These are phyloP conservation scores for Calonectria ilicicola DNA, from an alignment of 2,329 filamentous ascomycete genomes.

Conservation along the genomic window DNA sequence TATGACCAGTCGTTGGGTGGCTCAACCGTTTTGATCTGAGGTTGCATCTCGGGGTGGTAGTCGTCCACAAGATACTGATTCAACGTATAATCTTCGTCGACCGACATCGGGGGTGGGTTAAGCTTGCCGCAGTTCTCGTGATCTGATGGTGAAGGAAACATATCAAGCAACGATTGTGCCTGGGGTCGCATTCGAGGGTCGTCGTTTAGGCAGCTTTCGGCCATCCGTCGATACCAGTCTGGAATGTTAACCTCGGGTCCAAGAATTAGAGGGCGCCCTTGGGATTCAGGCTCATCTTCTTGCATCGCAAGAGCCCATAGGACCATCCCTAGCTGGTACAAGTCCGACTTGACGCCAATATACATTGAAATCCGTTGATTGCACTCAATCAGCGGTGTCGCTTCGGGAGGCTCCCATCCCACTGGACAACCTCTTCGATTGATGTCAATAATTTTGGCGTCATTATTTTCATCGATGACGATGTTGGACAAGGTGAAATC, in stretches of 20 bases:
- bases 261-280: slow-evolving; percentile 76
- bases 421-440: slow-evolving; percentile 97
- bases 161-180: slow-evolving; percentile 76
- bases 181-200: slow-evolving; percentile 79
- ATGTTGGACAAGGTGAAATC: slow-evolving; percentile 98
- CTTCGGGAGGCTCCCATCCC: slow-evolving; percentile 97
- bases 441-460: slow-evolving; percentile 98
- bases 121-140: slow-evolving; percentile 28
- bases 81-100: slow-evolving; percentile 54
- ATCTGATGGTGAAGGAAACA: slow-evolving; percentile 67
- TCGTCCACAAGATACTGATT: slow-evolving; percentile 55
- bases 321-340: slow-evolving; percentile 97
- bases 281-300: slow-evolving; percentile 89
- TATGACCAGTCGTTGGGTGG: slow-evolving; percentile 59
- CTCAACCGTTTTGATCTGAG: slow-evolving; percentile 54
- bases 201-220: slow-evolving; percentile 81
- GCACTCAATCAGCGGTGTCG: slow-evolving; percentile 85
- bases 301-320: slow-evolving; percentile 91
- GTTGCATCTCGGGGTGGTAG: slow-evolving; percentile 48
- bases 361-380: slow-evolving; percentile 95
- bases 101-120: slow-evolving; percentile 49
- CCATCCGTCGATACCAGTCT: slow-evolving; percentile 80
- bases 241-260: slow-evolving; percentile 74
- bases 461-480: slow-evolving; percentile 84
- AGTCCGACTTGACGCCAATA: slow-evolving; percentile 96